Base-by-base conservation (phyloP, 352 stramenopile species). In the Aphanomyces invadans region DNA sequence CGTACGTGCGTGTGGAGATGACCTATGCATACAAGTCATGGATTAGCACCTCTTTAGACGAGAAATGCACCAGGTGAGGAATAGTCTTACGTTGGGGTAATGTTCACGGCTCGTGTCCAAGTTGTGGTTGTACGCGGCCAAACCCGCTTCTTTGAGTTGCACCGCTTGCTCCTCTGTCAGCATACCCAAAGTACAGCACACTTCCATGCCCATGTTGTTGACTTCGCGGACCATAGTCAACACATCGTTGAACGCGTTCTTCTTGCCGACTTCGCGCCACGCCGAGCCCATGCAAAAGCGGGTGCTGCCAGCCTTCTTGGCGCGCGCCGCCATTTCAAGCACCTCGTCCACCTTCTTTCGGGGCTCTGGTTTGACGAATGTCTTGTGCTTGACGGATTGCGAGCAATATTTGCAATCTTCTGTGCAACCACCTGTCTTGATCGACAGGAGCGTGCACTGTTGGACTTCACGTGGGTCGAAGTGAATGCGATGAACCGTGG, bases 111-210 rank as follows among this genome's bases (percentile, higher is more conserved):
- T 98, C 4, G 96, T 99, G 76, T 99, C 96, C 44, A 99, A 75
- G 78, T 99, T 99, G 83, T 99, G 96, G 86, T 98, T 99, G 83
- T 99, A 99, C 11, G 95, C 94, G 21, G 95, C 97, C 15, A 99
- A 83, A 1, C 96, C 96, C n/a, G 96, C 96, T 64, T 98, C 92
- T 78, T 98, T 98, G 69, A 99, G 85, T 78, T 98, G 92, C 67
- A 86, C 74, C 12, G 96, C 95, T 76, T 99, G 95, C 31, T 98
- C 94, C 57, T 89, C 81, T 45, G 86, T 98, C 53, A 99, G 81
- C 95, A 99, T 98, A 29, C 96, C 96, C 11, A 99, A 80, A 19
- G 96, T 99, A 74, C 92, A 98, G 83, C 96, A 99, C 10, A 98
- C 95, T 70, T 97, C 89, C 61, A 97, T 77, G 65, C 95, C 88